Base-by-base conservation (phyloP, 23 red algal genomes). In the Gracilariopsis chorda region DNA sequence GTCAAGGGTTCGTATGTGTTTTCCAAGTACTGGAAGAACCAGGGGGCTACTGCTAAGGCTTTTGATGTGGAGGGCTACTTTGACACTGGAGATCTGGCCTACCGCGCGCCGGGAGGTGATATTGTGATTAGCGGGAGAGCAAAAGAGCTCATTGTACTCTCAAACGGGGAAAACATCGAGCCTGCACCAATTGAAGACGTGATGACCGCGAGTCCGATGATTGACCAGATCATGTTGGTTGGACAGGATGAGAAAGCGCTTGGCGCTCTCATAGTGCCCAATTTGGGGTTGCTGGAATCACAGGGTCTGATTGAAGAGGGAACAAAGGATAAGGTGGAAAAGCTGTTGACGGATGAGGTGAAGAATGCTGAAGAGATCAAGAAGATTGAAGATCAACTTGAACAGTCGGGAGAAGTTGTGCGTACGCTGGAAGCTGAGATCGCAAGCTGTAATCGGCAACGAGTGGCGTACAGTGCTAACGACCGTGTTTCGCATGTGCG, bases 161-260 rank as follows among this genome's bases (percentile, higher is more conserved):
- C 77, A 28, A 96, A 94, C 42, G 97, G 97, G 43, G 97, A 99
- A 90, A 99, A 99, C 60, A 42, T 99, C 0, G 97, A 94, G 59
- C 97, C 97, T 5, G 67, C 69, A 45, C 94, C 97, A 24, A 94
- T 99, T 35, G 97, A 99, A 53, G 88, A 94, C 70, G 90, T 90
- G 23, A 72, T 99, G 36, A n/a, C 82, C 6, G 88, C 83, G 30
- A 91, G 65, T 48, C 76, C 77, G 24, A 61, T 91, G 13, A 77
- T 99, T 24, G 97, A 99, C 28, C 97, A 99, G 73, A 51, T 99
- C 34, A 95, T 99, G 90, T 48, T 99, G 51, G 93, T 96, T 51
- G 97, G 97, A 36, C 97, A 99, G 88, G 97, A 99, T 67, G 51
- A 99, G 56, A 76, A 79, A 32, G 45, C 85, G 51, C 82, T 99